Base-by-base conservation (phyloP, 495 filamentous ascomycete species). In the Lindgomyces ingoldianus region DNA sequence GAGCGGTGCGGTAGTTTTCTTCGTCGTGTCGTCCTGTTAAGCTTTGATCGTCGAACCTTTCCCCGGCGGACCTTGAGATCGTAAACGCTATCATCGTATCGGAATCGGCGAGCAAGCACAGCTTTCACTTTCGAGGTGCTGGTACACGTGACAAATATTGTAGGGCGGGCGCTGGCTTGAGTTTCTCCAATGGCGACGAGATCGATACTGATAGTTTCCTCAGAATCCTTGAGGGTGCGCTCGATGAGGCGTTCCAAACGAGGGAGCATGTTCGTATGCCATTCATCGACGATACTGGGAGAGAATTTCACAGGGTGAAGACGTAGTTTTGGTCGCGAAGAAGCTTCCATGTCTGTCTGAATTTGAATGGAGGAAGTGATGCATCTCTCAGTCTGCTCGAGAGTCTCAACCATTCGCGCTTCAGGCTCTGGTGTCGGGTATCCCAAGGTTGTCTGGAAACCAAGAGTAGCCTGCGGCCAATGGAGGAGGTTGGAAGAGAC, bases 71-170 rank as follows among this genome's bases (percentile, higher is more conserved):
- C 76, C 49, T 78, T 77, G 24, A 81, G 68, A 42, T 79, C 73
- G 55, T 74, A 81, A 10, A 65, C 30, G 27, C 41, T 59, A 2
- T 62, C 41, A 47, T 81, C 77, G 47, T 76, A 80, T 19, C 59
- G 52, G 52, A 81, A 77, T 42, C 69, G 64, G 25, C 73, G 72
- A 24, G 57, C 68, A 14, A 81, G 63, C 8, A 72, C 57, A 9
- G 60, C 65, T 50, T 78, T 80, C 9, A 81, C 74, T 52, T 74
- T 73, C 3, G 62, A 57, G 11, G 70, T 72, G 44, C 76, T 79
- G 22, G 61, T 72, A 68, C 80, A 81, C 14, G 74, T 78, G n/a
- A 81, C 69, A 25, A 81, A 68, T 27, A 80, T 78, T 1, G 80
- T 81, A 18, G 78, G 80, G 2, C 70, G 67, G 6, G 80, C 77